Base-by-base conservation (phyloP, 805 yeast genomes). In the Teunomyces pallodes region DNA sequence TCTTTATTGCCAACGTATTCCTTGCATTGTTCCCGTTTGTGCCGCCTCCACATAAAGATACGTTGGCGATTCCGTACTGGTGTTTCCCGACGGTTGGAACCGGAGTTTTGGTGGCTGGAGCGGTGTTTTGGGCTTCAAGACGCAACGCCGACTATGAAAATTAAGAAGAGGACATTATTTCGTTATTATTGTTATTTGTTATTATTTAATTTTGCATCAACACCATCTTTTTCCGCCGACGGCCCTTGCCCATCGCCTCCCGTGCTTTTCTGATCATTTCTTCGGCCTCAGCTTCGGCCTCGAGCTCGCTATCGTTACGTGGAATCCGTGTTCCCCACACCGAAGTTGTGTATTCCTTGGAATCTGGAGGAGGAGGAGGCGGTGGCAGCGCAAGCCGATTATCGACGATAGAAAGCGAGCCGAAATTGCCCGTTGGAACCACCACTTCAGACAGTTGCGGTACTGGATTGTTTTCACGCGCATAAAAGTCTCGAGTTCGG, bases 251-350 rank as follows among this genome's bases (percentile, higher is more conserved):
- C 63, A 75, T 77, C 50, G 75, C 79, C 54, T 74, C 78, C 50
- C 72, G 75, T 3, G 82, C 83, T 54, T 72, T 72, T 24, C 78
- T 65, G 17, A 84, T 70, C 76, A 80, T 69, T 49, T 79, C 78
- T 51, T 69, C 76, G 6, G 76, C 76, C 38, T 78, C 83, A 59
- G 74, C 71, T 35, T 72, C 78, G 48, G 75, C 79, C 7, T 67
- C 74, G 1, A 62, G 53, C n/a, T 55, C 62, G 27, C 70, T 71
- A 65, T 66, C 76, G 0, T 68, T 55, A 46, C 66, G 72, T 4
- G 76, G 77, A 2, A 82, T 79, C 46, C 67, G 72, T 0, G 94
- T 87, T 0, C 95, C 95, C 95, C 95, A 87, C 2, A 87, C 82
- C 0, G 94, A 84, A 1, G 81, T 78, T 35, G 73, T 70, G 46